Conservation (phyloP, 306 rosid genomes). For the Prinsepia uniflora region DNA sequence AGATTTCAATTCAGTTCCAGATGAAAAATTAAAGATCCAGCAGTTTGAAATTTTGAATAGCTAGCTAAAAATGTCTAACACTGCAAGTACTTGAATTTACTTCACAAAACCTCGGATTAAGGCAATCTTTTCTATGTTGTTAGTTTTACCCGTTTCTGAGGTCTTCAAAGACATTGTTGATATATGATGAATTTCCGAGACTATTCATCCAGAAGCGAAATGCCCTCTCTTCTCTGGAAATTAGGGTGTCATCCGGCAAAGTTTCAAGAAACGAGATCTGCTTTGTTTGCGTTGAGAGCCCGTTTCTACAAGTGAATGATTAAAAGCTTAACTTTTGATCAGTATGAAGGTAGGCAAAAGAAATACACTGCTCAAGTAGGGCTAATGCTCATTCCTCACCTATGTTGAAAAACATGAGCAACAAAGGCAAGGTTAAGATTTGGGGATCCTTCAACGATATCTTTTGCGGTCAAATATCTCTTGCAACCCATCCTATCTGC, state of each 20-base stretch:
- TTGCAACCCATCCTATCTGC: constrained; percentile 97
- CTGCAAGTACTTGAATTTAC: constrained; percentile 2
- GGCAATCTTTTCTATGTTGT: not conserved
- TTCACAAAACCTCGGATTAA: not conserved
- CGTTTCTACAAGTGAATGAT: constrained; percentile 54
- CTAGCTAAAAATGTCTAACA: not conserved
- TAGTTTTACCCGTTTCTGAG: constrained; percentile 66
- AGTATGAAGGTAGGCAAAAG: constrained; percentile 4
- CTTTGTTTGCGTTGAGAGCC: constrained; percentile 70
- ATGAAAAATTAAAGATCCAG: not conserved
- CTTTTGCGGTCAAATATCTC: constrained; percentile 85
- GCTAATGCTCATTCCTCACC: constrained; percentile 45
- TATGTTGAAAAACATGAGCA: constrained; percentile 90
- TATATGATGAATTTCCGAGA: constrained; percentile 66
- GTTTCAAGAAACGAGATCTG: constrained; percentile 77
- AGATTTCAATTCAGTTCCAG: constrained; percentile 12
- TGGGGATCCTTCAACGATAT: constrained; percentile 96
- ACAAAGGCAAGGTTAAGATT: constrained; percentile 97
- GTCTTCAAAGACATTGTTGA: constrained; percentile 96
- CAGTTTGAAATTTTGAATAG: not conserved
- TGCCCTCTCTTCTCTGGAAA: constrained; percentile 91
- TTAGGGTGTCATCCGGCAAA: constrained; percentile 64
- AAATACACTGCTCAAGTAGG: constrained; percentile 10
- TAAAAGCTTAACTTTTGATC: constrained; percentile 9
- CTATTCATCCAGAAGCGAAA: constrained; percentile 96